Evolutionary conservation across 2,329 filamentous ascomycete species (phyloP).

Genomic region (Fonsecaea pugnacius): DNA sequence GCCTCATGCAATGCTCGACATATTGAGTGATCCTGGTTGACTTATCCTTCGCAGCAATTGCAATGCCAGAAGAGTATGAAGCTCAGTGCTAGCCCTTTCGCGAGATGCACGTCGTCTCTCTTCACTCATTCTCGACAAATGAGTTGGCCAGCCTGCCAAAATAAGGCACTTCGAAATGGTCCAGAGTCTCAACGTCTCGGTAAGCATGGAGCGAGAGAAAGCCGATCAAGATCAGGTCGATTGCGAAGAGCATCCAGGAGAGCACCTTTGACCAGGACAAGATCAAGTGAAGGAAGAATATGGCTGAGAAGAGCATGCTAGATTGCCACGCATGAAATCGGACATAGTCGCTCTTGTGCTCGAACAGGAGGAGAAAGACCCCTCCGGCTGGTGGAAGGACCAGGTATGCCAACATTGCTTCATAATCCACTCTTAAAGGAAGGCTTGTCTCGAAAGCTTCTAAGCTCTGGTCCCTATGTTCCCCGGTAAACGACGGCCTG

Average conservation of each 20-base stretch:
- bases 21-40: background rate
- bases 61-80: background rate
- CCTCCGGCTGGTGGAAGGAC: conserved; percentile 82
- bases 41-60: background rate
- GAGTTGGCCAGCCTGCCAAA: conserved; percentile 84
- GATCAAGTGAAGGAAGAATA: conserved; percentile 75
- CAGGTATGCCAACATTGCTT: conserved; percentile 88
- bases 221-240: conserved; percentile 75
- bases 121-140: conserved; percentile 83
- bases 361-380: conserved; percentile 79
- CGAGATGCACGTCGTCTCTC: background rate
- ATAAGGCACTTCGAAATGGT: conserved; percentile 81
- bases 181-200: conserved; percentile 71
- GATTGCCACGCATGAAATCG: conserved; percentile 98
- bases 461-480: conserved; percentile 67
- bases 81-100: background rate
- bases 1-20: background rate
- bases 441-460: conserved; percentile 84
- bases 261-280: conserved; percentile 83
- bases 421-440: conserved; percentile 82
- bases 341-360: conserved; percentile 97
- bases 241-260: conserved; percentile 79
- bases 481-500: conserved; percentile 45
- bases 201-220: conserved; percentile 81
- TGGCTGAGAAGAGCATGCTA: conserved; percentile 75